Conservation (phyloP, 371 early-diverging fungal species). For the Fennellomyces sp. region DNA sequence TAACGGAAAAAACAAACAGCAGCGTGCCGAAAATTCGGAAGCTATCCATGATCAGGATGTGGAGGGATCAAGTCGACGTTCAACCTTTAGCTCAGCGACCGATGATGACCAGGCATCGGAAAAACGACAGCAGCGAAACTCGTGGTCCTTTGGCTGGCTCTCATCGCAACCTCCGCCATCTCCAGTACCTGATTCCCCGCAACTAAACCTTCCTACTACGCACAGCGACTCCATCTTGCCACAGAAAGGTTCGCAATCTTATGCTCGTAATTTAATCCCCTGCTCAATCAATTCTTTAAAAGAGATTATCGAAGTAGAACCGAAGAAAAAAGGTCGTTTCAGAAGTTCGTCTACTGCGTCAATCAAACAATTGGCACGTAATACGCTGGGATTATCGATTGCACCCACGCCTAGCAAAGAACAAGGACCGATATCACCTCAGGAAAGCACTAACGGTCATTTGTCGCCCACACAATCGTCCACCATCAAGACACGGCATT, state of each 20-base stretch:
- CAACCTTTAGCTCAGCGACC: not conserved
- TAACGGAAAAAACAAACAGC: not conserved
- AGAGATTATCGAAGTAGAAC: not conserved
- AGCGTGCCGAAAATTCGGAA: not conserved
- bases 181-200: conserved; percentile 2
- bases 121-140: conserved; percentile 1
- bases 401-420: not conserved
- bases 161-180: conserved; percentile 1
- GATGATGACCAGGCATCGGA: not conserved
- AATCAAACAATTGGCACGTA: conserved; percentile 11
- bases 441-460: not conserved
- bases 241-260: not conserved
- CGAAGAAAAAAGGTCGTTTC: conserved; percentile 15
- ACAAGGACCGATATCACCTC: not conserved
- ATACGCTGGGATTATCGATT: conserved; percentile 9
- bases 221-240: not conserved
- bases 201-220: not conserved
- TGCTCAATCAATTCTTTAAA: not conserved
- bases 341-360: conserved; percentile 18
- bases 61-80: not conserved
- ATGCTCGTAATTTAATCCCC: not conserved
- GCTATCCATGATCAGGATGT: no score
- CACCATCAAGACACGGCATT: not conserved
- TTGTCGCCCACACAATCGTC: not conserved
- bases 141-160: conserved; percentile 13